Base-by-base conservation (phyloP, 345 rosid genomes). In the Zanthoxylum bungeanum region DNA sequence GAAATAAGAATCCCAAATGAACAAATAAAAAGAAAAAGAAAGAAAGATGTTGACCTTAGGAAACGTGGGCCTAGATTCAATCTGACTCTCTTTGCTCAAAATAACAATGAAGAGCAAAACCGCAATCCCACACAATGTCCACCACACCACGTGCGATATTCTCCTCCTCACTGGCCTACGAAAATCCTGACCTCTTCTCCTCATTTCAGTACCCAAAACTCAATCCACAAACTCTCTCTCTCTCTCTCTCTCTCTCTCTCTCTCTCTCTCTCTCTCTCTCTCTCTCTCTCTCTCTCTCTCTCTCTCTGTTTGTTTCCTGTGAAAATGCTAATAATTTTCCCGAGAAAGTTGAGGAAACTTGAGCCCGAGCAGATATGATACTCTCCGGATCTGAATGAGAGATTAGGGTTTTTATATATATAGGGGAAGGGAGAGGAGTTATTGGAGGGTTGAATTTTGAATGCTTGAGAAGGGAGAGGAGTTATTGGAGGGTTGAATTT, bases 81-180 rank as follows among this genome's bases (percentile, higher is more conserved):
- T 84, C 30, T 82, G 87, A 72, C 80, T 66, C 70, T 82, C 85
- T 66, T 83, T 89, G 65, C 81, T 82, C 64, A 88, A 77, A 70
- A 85, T 74, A 42, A 89, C 76, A 51, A 93, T 80, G 76, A 93
- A 85, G 27, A 91, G 69, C 78, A 93, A 61, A 5, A 87, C 85
- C 12, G 77, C 65, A 42, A 86, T 66, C 36, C 87, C 90, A 68
- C 79, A 87, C 40, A 87, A 70, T 8, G 88, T 73, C 90, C 86
- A 85, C 96, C 97, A 89, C 14, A 88, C 88, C 51, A 80, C 86
- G 76, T 80, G 88, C 17, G 97, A 83, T 71, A 83, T 60, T 80
- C 86, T 76, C 88, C 92, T 73, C 83, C 89, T 78, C 25, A 76
- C 86, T n/a, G 84, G 83, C 75, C 93, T 62, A 77, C 97, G 82